These are phyloP conservation scores for Kodamaea ohmeri DNA, from an alignment of 1,139 yeast genomes.

Conservation along the genomic window DNA sequence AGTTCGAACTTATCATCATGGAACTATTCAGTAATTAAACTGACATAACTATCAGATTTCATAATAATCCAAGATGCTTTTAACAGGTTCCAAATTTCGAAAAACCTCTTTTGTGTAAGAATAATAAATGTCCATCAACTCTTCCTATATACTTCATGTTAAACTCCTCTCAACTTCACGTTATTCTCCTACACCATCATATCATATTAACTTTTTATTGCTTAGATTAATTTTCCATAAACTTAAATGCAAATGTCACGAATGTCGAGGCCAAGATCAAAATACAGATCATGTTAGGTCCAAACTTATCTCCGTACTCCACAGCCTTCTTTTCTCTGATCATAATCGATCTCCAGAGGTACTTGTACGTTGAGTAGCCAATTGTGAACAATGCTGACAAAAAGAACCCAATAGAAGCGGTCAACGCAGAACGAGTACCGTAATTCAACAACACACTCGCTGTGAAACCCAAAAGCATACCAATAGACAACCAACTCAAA, in stretches of 20 bases:
- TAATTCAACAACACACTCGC: slow-evolving; percentile 69
- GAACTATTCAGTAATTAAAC: too few species aligned
- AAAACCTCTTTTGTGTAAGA: too few species aligned
- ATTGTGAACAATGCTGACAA: slow-evolving; percentile 73
- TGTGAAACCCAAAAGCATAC: slow-evolving; percentile 69
- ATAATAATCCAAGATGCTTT: too few species aligned
- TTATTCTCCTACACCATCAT: too few species aligned
- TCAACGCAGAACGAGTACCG: slow-evolving; percentile 65
- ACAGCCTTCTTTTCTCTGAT: slow-evolving; percentile 81
- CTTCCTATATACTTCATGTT: too few species aligned
- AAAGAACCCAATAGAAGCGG: slow-evolving; percentile 90
- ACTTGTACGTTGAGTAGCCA: slow-evolving; percentile 68
- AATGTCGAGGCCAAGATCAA: slow-evolving; percentile 73
- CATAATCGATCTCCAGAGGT: slow-evolving; percentile 78
- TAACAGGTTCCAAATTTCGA: too few species aligned
- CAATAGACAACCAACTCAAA: slow-evolving; percentile 74
- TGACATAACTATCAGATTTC: too few species aligned
- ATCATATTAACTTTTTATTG: neutral
- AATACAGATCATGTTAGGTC: slow-evolving; percentile 80
- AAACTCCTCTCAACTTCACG: too few species aligned
- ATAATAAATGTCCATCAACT: too few species aligned
- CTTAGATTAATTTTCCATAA: slow-evolving; percentile 24
- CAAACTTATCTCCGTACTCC: slow-evolving; percentile 81
- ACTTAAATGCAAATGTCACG: slow-evolving; percentile 63
- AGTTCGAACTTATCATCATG: too few species aligned